phyloP scores from a whole-genome alignment of 352 stramenopile genomes.

The Phytopythium sindhum region DNA sequence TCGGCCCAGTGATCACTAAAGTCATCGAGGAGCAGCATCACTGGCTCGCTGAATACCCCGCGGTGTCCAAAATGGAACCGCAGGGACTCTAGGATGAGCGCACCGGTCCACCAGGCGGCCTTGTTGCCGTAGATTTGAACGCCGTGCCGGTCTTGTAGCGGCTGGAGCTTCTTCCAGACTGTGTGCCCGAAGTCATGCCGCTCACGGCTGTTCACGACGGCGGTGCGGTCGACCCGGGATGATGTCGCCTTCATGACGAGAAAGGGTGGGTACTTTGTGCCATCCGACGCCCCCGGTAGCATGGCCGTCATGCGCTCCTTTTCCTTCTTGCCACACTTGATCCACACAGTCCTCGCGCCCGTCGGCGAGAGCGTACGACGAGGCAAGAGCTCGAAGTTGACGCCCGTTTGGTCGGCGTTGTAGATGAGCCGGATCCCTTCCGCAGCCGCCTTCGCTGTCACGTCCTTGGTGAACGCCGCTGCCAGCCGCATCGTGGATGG shows the following conservation, averaged over 20 bases:
- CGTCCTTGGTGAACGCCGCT: constrained; percentile 5
- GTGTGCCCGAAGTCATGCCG: constrained; percentile 15
- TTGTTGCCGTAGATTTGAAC: constrained; percentile 18
- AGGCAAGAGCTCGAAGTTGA: constrained; percentile 28
- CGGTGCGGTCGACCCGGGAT: constrained; percentile 5
- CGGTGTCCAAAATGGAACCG: constrained; percentile 26
- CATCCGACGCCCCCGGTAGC: constrained; percentile 16
- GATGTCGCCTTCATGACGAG: constrained; percentile 19
- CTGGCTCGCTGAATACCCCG: constrained; percentile 9
- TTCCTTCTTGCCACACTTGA: constrained; percentile 16
- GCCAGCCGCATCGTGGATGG: neutral
- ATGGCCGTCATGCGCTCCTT: too few species aligned
- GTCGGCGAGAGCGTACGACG: constrained; percentile 14
- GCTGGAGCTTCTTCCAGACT: neutral
- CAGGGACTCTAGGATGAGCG: constrained; percentile 20
- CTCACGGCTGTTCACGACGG: constrained; percentile 12
- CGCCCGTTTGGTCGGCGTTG: constrained; percentile 21
- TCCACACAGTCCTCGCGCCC: constrained; percentile 23
- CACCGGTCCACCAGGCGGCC: constrained; percentile 22
- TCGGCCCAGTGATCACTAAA: constrained; percentile 13
- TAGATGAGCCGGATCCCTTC: constrained; percentile 15
- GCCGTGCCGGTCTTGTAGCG: neutral
- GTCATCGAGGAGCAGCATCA: constrained; percentile 25
- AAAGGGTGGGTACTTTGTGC: constrained; percentile 26
- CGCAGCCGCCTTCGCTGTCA: neutral